These are phyloP conservation scores for Xylaria acuta DNA, from an alignment of 495 filamentous ascomycete species.

Conservation along the genomic window DNA sequence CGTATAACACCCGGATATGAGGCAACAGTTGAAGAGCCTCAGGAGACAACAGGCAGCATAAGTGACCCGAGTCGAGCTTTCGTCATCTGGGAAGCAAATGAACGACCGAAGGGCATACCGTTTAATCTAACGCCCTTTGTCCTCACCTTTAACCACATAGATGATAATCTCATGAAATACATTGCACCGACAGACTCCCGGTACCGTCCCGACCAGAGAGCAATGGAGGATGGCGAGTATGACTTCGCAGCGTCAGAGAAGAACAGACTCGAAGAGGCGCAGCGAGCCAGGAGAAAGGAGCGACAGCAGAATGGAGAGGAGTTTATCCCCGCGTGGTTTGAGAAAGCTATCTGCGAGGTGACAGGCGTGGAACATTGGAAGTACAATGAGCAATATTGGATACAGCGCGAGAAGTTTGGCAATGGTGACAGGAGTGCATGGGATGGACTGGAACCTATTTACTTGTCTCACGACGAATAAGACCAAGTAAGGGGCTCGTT, in stretches of 20 bases:
- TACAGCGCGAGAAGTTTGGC: slow-evolving; percentile 63
- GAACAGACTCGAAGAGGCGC: slow-evolving; percentile 92
- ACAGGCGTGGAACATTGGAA: slow-evolving; percentile 93
- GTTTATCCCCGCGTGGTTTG: slow-evolving; percentile 87
- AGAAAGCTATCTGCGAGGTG: slow-evolving; percentile 68
- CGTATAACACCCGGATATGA: slow-evolving; percentile 91
- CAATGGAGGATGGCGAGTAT: slow-evolving; percentile 98
- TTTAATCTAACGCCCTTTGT: slow-evolving; percentile 98
- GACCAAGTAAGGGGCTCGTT: not conserved
- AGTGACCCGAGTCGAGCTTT: slow-evolving; percentile 72
- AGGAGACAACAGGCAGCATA: slow-evolving; percentile 50
- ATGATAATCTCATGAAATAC: slow-evolving; percentile 71
- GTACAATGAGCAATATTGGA: slow-evolving; percentile 89
- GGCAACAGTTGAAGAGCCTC: slow-evolving; percentile 66
- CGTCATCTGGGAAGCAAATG: slow-evolving; percentile 89
- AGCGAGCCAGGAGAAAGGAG: slow-evolving; percentile 75
- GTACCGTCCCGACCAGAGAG: slow-evolving; percentile 91
- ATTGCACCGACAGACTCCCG: slow-evolving; percentile 92
- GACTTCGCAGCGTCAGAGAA: slow-evolving; percentile 93
- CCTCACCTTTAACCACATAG: slow-evolving; percentile 87
- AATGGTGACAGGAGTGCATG: slow-evolving; percentile 51
- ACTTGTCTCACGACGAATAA: slow-evolving; percentile 35
- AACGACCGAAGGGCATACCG: slow-evolving; percentile 80
- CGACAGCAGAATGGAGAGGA: slow-evolving; percentile 79
- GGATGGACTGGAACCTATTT: slow-evolving; percentile 59